These are phyloP conservation scores for Fraxinus nigra DNA, from an alignment of 305 asterid genomes.

Conservation along the genomic window DNA sequence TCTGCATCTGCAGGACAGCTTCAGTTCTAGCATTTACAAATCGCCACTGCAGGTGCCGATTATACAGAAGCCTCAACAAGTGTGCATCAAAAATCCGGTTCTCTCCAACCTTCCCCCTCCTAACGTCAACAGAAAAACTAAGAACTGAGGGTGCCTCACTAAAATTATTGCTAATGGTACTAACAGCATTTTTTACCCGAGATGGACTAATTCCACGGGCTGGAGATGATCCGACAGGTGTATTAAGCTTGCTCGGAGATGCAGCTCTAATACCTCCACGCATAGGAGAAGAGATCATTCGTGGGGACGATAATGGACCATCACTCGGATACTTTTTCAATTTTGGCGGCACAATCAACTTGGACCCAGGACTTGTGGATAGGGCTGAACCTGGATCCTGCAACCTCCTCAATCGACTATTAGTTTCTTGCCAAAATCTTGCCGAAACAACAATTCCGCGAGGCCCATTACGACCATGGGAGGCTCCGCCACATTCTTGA, in stretches of 20 bases:
- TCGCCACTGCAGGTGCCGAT: conserved; percentile 93
- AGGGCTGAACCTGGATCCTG: conserved; percentile 86
- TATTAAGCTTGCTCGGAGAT: conserved; percentile 65
- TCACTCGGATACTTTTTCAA: conserved; percentile 55
- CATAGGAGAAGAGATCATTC: conserved; percentile 71
- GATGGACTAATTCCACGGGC: conserved; percentile 67
- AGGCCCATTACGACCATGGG: conserved; percentile 46
- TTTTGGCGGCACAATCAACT: conserved; percentile 52
- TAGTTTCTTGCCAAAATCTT: conserved; percentile 96
- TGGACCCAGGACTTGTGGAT: conserved; percentile 68
- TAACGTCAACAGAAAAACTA: conserved; percentile 85
- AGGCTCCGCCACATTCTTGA: conserved; percentile 49
- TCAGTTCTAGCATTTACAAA: conserved; percentile 81
- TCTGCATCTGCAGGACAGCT: conserved; percentile 65
- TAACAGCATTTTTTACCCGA: conserved; percentile 66
- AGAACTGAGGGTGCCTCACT: conserved; percentile 83
- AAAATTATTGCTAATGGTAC: conserved; percentile 62
- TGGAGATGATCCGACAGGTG: conserved; percentile 56
- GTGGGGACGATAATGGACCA: conserved; percentile 50
- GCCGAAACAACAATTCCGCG: conserved; percentile 69
- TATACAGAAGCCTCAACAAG: conserved; percentile 76
- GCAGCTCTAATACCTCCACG: conserved; percentile 60
- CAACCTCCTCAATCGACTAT: conserved; percentile 77
- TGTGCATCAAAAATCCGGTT: conserved; percentile 79
- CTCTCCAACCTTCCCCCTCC: conserved; percentile 93